These are phyloP conservation scores for Huntiella decipiens DNA, from an alignment of 2,329 filamentous ascomycete species.

Conservation along the genomic window DNA sequence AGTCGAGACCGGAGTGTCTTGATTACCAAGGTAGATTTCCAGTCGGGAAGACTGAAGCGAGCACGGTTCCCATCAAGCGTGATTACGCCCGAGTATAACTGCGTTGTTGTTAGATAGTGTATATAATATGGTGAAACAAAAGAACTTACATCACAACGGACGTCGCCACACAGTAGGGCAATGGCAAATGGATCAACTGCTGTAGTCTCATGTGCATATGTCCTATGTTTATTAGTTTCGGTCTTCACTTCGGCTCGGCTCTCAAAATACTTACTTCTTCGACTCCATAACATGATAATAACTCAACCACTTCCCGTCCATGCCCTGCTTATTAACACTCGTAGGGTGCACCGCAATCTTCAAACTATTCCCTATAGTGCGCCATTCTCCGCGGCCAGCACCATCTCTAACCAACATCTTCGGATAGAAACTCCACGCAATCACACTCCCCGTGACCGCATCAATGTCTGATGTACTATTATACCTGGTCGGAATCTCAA, in stretches of 20 bases:
- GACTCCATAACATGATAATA: constrained; percentile 98
- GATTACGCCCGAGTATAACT: constrained; percentile 76
- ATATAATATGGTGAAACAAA: not conserved
- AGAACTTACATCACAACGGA: constrained; percentile 55
- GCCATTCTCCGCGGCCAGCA: constrained; percentile 51
- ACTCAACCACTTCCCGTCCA: constrained; percentile 59
- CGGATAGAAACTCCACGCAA: constrained; percentile 90
- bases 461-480: constrained; percentile 68
- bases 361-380: constrained; percentile 87
- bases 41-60: constrained; percentile 66
- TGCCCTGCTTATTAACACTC: constrained; percentile 61
- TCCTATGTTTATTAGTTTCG: constrained; percentile 23
- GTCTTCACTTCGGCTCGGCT: not conserved
- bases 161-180: constrained; percentile 70
- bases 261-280: constrained; percentile 38
- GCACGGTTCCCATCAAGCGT: constrained; percentile 74
- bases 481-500: constrained; percentile 58
- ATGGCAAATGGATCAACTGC: constrained; percentile 66
- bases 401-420: constrained; percentile 71
- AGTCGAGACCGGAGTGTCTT: constrained; percentile 59
- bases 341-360: constrained; percentile 70
- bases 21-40: constrained; percentile 79
- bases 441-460: constrained; percentile 56
- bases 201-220: constrained; percentile 77
- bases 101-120: not conserved